Conservation (phyloP, 73 alveolate species). For the Stentor roeselii region DNA sequence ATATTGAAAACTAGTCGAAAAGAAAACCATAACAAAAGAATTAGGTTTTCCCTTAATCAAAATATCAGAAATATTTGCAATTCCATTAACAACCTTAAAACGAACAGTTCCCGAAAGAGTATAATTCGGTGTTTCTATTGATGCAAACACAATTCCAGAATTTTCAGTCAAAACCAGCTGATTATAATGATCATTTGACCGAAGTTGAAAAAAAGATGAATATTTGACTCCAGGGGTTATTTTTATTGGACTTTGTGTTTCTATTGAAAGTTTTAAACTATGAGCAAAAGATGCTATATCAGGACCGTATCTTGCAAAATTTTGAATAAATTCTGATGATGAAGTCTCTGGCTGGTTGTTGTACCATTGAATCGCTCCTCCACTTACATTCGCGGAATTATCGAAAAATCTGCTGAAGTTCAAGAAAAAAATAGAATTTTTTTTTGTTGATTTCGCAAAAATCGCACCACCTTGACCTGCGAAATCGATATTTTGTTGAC, state of each 20-base stretch:
- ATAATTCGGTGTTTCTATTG: not conserved
- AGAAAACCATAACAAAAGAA: not conserved
- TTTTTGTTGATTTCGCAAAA: not conserved
- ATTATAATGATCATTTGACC: constrained; percentile 1
- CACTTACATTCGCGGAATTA: constrained; percentile 4
- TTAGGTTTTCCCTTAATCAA: not conserved
- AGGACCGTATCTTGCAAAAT: constrained; percentile 8
- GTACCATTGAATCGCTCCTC: constrained; percentile 8
- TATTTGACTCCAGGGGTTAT: not conserved
- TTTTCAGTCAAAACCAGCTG: constrained; percentile 5
- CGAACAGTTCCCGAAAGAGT: not conserved
- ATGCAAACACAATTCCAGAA: not conserved
- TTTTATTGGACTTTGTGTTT: not conserved
- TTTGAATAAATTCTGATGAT: not conserved
- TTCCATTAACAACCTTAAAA: not conserved
- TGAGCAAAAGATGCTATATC: not conserved
- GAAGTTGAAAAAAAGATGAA: not conserved
- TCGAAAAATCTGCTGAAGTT: not conserved
- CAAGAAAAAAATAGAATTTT: no score
- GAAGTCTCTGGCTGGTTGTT: not conserved
- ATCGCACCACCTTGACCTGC: not conserved
- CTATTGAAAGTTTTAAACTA: not conserved
- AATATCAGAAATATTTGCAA: not conserved
- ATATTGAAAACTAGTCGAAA: not conserved
- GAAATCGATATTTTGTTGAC: not conserved